Evolutionary conservation across 2,329 filamentous ascomycete species (phyloP), one percentile per base, ranked within the genome.

Genomic region (Pseudogymnoascus sp.): DNA sequence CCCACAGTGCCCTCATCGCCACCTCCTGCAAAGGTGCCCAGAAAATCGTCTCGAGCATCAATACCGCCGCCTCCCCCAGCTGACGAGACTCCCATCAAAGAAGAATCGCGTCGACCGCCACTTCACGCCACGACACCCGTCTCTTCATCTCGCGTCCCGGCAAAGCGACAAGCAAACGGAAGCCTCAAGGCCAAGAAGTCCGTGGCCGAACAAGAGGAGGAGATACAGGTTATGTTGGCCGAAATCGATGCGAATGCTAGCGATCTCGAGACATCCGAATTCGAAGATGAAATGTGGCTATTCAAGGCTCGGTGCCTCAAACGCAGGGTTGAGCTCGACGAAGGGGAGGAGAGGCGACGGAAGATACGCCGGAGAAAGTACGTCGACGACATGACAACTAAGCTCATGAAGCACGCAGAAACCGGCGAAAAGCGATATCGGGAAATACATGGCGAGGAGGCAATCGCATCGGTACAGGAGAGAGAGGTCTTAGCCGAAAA

Each of bases 401-500:
- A 87, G 62, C 84, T 97, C 60, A 80, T 81, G 62, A 80, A 80
- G 46, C 89, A 93, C 70, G 85, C 88, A 60, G 82, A 86, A 60
- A 81, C 85, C 16, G 91, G 91, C 40, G 89, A 89, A 70, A 82
- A 88, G 62, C 86, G 90, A 34, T 97, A 90, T 74, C 85, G 90
- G 64, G 82, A 89, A 12, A 79, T 87, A 53, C 87, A 95, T 73
- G 93, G 92, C 72, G 85, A 90, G 16, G 87, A 89, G 42, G 93
- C 95, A 1, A 84, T 93, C 65, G 85, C 89, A 62, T 89, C 96
- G 70, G 93, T 97, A 1, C 90, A 95, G 68, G 89, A 92, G 66
- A 91, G 91, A 68, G 93, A 97, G 74, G 82, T 97, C 6, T 89
- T 89, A 65, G 92, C 93, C 66, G 95, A 99, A 76, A 99, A 99